Conservation (phyloP, 257 asterid species). For the Capsicum pubescens region DNA sequence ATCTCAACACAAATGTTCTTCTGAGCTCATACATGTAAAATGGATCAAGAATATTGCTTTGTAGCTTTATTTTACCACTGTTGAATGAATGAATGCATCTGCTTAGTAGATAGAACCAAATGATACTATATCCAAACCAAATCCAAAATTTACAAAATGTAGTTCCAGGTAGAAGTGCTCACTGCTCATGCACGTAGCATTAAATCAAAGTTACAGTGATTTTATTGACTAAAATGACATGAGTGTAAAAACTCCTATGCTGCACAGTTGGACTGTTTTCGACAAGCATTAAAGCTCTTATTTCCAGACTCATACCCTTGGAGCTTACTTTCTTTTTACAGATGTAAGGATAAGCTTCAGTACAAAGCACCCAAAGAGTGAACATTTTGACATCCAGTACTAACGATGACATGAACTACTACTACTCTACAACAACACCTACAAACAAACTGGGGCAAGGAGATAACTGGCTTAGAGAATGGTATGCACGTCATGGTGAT, state of each 20-base stretch:
- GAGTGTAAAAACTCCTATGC: not conserved
- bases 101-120: not conserved
- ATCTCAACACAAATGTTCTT: too few species aligned
- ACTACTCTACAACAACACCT: not conserved
- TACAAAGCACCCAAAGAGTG: not conserved
- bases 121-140: not conserved
- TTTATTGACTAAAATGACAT: conserved; percentile 17
- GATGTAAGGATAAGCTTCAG: not conserved
- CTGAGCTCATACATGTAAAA: too few species aligned
- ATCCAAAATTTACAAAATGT: not conserved
- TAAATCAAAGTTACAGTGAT: not conserved
- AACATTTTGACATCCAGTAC: conserved; percentile 12
- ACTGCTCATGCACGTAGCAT: not conserved
- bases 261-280: not conserved
- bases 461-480: conserved; percentile 40
- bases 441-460: not conserved
- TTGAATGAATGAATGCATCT: not conserved
- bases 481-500: conserved; percentile 47
- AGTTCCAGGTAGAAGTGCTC: not conserved
- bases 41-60: too few species aligned
- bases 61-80: too few species aligned
- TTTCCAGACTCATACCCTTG: not conserved
- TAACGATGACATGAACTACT: conserved; percentile 8
- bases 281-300: conserved; percentile 14
- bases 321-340: not conserved